phyloP scores from a whole-genome alignment of 805 yeast genomes.

The Kuraishia borneana region DNA sequence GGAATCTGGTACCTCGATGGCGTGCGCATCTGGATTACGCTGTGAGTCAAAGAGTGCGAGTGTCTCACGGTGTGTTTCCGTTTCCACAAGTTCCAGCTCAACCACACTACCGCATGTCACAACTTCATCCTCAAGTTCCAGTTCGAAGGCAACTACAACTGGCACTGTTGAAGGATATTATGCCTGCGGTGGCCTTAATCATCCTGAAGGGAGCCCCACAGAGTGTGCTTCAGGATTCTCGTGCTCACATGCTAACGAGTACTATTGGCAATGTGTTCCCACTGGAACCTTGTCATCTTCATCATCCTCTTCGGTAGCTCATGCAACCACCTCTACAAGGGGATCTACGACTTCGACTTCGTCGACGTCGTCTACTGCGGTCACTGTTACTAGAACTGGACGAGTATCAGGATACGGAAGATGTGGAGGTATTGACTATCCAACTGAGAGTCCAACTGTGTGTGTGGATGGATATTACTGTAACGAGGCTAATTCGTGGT shows the following conservation, averaged over 20 bases:
- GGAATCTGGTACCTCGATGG: too few relatives aligned
- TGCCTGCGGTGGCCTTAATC: background rate
- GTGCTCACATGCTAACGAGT: background rate
- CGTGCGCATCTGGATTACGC: too few relatives aligned
- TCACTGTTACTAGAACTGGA: background rate
- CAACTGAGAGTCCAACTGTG: background rate
- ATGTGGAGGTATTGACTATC: background rate
- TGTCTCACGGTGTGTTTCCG: too few relatives aligned
- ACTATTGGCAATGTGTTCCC: background rate
- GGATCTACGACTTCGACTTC: background rate
- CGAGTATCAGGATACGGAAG: background rate
- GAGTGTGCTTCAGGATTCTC: background rate
- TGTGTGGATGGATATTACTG: background rate
- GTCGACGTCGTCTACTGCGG: background rate
- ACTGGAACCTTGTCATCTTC: too few relatives aligned
- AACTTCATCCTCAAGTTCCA: too few relatives aligned
- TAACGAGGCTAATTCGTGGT: background rate
- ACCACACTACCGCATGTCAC: too few relatives aligned
- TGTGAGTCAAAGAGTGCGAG: too few relatives aligned
- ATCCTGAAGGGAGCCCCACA: background rate
- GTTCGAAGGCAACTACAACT: too few relatives aligned
- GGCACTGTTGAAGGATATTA: background rate
- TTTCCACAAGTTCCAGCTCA: too few relatives aligned
- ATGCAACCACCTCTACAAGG: too few relatives aligned
- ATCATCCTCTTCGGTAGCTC: background rate